Evolutionary conservation across 495 filamentous ascomycete species (phyloP).

Genomic region (Aspergillus indologenus): DNA sequence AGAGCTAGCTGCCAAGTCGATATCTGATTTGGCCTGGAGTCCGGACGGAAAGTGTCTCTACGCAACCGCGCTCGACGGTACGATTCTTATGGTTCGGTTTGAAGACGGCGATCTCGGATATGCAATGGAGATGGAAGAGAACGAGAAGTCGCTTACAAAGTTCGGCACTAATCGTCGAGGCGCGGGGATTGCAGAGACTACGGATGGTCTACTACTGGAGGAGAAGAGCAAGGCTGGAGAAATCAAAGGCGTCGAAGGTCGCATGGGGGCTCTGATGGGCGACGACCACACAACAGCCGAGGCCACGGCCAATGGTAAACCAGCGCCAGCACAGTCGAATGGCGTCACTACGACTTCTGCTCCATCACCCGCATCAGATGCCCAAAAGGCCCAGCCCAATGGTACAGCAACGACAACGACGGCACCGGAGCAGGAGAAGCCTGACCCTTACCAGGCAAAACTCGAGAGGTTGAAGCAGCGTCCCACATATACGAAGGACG

Average conservation of each 20-base stretch:
- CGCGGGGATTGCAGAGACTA: constrained; percentile 84
- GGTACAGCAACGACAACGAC: constrained; percentile 32
- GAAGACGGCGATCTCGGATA: constrained; percentile 71
- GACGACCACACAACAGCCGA: constrained; percentile 50
- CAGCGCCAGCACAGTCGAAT: constrained; percentile 35
- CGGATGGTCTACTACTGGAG: constrained; percentile 80
- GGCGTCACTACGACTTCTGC: constrained; percentile 41
- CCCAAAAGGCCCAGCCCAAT: constrained; percentile 39
- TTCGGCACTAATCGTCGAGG: constrained; percentile 83
- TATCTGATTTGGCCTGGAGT: constrained; percentile 92
- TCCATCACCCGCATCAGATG: constrained; percentile 34
- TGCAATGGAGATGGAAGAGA: constrained; percentile 75
- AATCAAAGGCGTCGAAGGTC: constrained; percentile 79
- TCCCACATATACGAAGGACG: constrained; percentile 93
- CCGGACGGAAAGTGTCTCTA: constrained; percentile 88
- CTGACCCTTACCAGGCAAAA: constrained; percentile 62
- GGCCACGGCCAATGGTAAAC: constrained; percentile 42
- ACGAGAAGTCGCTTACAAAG: constrained; percentile 86
- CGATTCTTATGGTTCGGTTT: constrained; percentile 72
- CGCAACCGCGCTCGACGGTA: constrained; percentile 81
- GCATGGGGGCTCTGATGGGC: constrained; percentile 98
- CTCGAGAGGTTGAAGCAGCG: constrained; percentile 81
- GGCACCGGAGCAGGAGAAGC: constrained; percentile 50
- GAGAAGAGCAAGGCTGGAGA: constrained; percentile 90
- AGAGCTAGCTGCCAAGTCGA: constrained; percentile 82